Conservation (phyloP, 371 early-diverging fungal genomes). For the Chytridiales sp. region DNA sequence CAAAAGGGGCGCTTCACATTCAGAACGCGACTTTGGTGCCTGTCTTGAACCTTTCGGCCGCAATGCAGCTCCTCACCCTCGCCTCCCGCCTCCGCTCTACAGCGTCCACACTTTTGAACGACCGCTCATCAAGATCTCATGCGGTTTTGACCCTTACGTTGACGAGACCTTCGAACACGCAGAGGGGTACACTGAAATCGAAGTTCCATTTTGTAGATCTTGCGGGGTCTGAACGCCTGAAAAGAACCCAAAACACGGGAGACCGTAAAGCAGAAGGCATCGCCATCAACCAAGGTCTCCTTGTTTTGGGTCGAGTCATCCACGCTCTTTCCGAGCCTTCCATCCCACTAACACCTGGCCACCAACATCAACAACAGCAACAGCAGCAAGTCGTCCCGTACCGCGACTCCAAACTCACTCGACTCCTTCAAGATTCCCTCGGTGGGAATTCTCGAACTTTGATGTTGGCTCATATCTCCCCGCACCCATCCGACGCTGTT, state of each 20-base stretch:
- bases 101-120: constrained; percentile 93
- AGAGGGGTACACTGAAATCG: constrained; percentile 41
- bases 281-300: constrained; percentile 88
- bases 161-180: neutral
- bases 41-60: constrained; percentile 61
- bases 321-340: constrained; percentile 62
- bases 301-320: constrained; percentile 97
- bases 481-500: constrained; percentile 61
- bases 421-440: constrained; percentile 74
- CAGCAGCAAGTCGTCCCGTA: constrained; percentile 85
- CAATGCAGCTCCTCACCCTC: constrained; percentile 40
- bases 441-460: constrained; percentile 82
- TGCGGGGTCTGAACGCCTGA: constrained; percentile 88
- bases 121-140: constrained; percentile 89
- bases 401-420: constrained; percentile 96
- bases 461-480: constrained; percentile 87
- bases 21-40: constrained; percentile 3
- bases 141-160: constrained; percentile 88
- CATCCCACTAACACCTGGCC: constrained; percentile 19
- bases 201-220: constrained; percentile 98
- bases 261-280: constrained; percentile 62
- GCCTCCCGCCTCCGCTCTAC: constrained; percentile 80
- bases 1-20: constrained; percentile 3
- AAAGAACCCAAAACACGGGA: constrained; percentile 86
- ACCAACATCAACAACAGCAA: no score